A percentile compares a stretch with the other conserved stretches of the same genome.
These are phyloP conservation scores for Malus domestica DNA, from an alignment of 306 rosid genomes.

Conservation along the genomic window ASM211411v1 NC_041795.1:23802501-23803000, in stretches of 20 bases:
- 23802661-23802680: constrained; percentile 19
- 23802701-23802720: constrained; percentile 24
- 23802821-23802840: constrained; percentile 17
- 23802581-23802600: neutral
- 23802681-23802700: neutral
- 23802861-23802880: constrained; percentile 40
- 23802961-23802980: constrained; percentile 14
- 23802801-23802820: constrained; percentile 32
- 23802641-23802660: constrained; percentile 40
- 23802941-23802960: constrained; percentile 1
- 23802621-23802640: constrained; percentile 22
- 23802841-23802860: constrained; percentile 53
- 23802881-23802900: constrained; percentile 9
- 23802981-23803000: neutral
- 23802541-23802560: constrained; percentile 7
- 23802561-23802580: neutral
- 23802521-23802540: constrained; percentile 4
- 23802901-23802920: constrained; percentile 25
- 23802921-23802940: constrained; percentile 50
- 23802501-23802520: neutral
- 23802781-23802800: constrained; percentile 28
- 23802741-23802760: constrained; percentile 9
- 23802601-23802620: neutral
- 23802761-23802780: constrained; percentile 27
- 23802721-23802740: constrained; percentile 52